Conservation (phyloP, 768 basidiomycete species). For the Porpolomopsis calyptriformis region DNA sequence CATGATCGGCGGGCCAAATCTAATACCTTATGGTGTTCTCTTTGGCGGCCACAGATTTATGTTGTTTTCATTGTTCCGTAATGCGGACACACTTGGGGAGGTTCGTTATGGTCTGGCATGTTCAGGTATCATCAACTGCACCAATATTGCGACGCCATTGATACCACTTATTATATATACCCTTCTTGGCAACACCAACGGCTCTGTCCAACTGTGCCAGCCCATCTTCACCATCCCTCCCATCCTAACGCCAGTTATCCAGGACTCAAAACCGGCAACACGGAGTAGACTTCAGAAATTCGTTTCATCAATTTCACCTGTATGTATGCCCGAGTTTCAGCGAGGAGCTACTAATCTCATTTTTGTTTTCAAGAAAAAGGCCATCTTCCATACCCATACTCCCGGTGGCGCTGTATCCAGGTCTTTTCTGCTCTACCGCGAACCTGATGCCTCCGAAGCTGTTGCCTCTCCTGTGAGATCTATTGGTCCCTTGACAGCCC, state of each 20-base stretch:
- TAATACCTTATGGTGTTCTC: slow-evolving; percentile 1
- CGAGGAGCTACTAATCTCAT: slow-evolving; percentile 1
- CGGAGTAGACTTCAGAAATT: slow-evolving; percentile 1
- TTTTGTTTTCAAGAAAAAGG: slow-evolving; percentile 1
- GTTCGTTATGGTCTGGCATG: slow-evolving; percentile 3
- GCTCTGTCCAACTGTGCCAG: slow-evolving; percentile 1
- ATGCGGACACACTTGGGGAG: not conserved
- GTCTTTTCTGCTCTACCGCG: slow-evolving; percentile 1
- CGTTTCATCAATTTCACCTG: not conserved
- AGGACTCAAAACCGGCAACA: slow-evolving; percentile 1
- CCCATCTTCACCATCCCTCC: slow-evolving; percentile 2
- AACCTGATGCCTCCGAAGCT: no score
- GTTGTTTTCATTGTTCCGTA: slow-evolving; percentile 2
- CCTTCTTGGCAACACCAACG: slow-evolving; percentile 3
- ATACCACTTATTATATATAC: slow-evolving; percentile 4
- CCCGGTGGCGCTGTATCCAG: slow-evolving; percentile 2
- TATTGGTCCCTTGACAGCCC: no score
- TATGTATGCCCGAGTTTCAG: slow-evolving; percentile 2
- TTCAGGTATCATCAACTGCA: slow-evolving; percentile 2
- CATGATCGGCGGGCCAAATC: slow-evolving; percentile 3
- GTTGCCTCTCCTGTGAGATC: no score
- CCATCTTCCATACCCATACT: slow-evolving; percentile 2
- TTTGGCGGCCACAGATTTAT: slow-evolving; percentile 1
- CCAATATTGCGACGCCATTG: slow-evolving; percentile 3
- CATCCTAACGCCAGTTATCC: slow-evolving; percentile 1